Evolutionary conservation across 2,329 filamentous ascomycete species (phyloP).

Genomic region (Claviceps pusilla): DNA sequence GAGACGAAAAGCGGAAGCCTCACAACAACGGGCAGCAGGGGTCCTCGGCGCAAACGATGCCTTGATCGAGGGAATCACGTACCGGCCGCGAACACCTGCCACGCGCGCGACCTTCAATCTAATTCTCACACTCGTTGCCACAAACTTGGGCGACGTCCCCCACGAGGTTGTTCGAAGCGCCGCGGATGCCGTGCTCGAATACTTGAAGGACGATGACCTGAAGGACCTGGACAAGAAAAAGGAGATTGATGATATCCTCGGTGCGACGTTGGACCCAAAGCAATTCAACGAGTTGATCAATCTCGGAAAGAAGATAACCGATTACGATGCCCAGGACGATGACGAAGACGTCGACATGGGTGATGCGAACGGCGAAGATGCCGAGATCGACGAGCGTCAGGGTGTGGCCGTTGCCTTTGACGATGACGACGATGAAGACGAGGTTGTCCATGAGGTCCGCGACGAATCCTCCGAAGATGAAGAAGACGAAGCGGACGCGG

Average conservation of each 20-base stretch:
- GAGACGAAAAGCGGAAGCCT: conserved; percentile 63
- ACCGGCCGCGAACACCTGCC: conserved; percentile 78
- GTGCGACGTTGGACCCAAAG: conserved; percentile 66
- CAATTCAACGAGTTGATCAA: conserved; percentile 96
- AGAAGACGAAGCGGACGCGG: conserved; percentile 38
- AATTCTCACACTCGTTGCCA: conserved; percentile 80
- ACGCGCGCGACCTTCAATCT: conserved; percentile 90
- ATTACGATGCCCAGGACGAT: conserved; percentile 92
- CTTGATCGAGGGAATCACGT: conserved; percentile 78
- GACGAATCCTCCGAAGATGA: conserved; percentile 79
- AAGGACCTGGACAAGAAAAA: conserved; percentile 99
- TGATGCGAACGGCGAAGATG: conserved; percentile 46
- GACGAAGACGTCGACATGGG: conserved; percentile 73
- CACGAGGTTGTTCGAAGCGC: conserved; percentile 86
- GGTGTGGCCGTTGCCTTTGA: conserved; percentile 97
- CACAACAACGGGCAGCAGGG: conserved; percentile 55
- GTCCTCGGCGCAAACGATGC: conserved; percentile 75
- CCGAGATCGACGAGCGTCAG: conserved; percentile 82
- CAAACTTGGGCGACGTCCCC: conserved; percentile 79
- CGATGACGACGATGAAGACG: conserved; percentile 71
- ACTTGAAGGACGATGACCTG: conserved; percentile 83
- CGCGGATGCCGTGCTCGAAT: conserved; percentile 80
- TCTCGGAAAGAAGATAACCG: conserved; percentile 94
- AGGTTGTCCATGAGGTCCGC: conserved; percentile 68
- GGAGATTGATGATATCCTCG: conserved; percentile 85